A percentile compares a stretch with the other conserved stretches of the same genome.
Conservation (phyloP, 2,329 filamentous ascomycete genomes). For the Epichloe bromicola region DNA sequence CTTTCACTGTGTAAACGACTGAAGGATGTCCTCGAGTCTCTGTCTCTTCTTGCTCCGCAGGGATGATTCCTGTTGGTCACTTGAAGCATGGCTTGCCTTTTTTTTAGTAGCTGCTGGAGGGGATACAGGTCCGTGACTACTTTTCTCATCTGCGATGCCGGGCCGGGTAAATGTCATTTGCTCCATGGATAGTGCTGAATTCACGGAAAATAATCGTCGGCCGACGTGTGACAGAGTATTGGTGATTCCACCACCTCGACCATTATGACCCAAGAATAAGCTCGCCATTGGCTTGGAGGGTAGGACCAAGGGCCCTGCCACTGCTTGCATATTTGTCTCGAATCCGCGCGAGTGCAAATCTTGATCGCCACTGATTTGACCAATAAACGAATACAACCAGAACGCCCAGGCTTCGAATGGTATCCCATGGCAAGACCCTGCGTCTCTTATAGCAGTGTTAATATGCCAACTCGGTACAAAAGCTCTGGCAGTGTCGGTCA, state of each 20-base stretch:
- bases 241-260: slow-evolving; percentile 20
- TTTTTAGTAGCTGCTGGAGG: slow-evolving; percentile 6
- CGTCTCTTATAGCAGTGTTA: slow-evolving; percentile 16
- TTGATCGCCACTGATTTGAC: slow-evolving; percentile 22
- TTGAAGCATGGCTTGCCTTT: slow-evolving; percentile 6
- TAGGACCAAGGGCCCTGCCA: slow-evolving; percentile 23
- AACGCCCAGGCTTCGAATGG: slow-evolving; percentile 28
- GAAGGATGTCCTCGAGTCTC: slow-evolving; percentile 21
- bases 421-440: slow-evolving; percentile 19
- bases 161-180: slow-evolving; percentile 21
- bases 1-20: slow-evolving; percentile 6
- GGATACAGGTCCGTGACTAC: not conserved
- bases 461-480: slow-evolving; percentile 18
- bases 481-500: slow-evolving; percentile 20
- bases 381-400: slow-evolving; percentile 28
- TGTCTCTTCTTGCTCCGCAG: slow-evolving; percentile 20
- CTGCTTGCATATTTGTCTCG: slow-evolving; percentile 14
- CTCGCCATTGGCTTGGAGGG: slow-evolving; percentile 26
- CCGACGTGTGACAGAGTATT: slow-evolving; percentile 23
- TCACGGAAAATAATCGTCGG: slow-evolving; percentile 21
- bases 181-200: not conserved
- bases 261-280: slow-evolving; percentile 25
- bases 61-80: slow-evolving; percentile 10
- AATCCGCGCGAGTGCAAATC: slow-evolving; percentile 18
- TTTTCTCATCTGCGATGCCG: slow-evolving; percentile 3